Percentiles rank a stretch among this genome's conserved stretches.
Conservation (phyloP, 306 rosid species). For the Morella rubra region DNA sequence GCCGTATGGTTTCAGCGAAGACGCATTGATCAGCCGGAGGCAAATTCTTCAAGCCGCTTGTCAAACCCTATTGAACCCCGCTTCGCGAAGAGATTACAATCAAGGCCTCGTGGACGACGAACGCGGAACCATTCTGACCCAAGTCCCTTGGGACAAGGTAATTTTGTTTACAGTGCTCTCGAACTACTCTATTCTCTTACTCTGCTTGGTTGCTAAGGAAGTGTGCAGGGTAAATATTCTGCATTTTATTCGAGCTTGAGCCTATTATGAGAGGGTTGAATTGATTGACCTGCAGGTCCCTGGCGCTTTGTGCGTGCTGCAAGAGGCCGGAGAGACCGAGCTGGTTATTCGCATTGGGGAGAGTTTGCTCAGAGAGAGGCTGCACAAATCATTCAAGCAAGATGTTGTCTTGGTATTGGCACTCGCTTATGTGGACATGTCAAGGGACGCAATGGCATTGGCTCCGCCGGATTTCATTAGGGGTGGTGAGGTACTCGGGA, state of each 20-base stretch:
- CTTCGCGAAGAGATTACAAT: constrained; percentile 78
- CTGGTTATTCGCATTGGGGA: constrained; percentile 74
- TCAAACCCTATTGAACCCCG: constrained; percentile 76
- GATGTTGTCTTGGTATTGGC: constrained; percentile 88
- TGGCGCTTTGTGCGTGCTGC: constrained; percentile 87
- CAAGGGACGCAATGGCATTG: constrained; percentile 91
- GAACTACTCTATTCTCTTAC: not conserved
- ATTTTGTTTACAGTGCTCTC: not conserved
- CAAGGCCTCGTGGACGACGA: constrained; percentile 63
- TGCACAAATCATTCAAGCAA: constrained; percentile 88
- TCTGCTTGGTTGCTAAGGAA: not conserved
- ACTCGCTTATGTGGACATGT: constrained; percentile 80
- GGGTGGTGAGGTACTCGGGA: constrained; percentile 87
- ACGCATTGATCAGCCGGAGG: constrained; percentile 74
- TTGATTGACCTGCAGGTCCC: constrained; percentile 67
- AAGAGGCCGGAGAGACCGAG: constrained; percentile 85
- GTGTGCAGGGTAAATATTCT: not conserved
- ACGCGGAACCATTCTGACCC: constrained; percentile 58
- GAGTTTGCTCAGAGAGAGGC: constrained; percentile 78
- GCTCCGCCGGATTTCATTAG: constrained; percentile 71
- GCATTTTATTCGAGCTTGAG: not conserved
- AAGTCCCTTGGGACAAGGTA: constrained; percentile 92
- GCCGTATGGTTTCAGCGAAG: constrained; percentile 79
- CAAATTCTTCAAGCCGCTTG: constrained; percentile 92
- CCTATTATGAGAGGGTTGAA: not conserved